These are phyloP conservation scores for Trypanosoma grayi DNA, from an alignment of 208 protist genomes.

Conservation along the genomic window DNA sequence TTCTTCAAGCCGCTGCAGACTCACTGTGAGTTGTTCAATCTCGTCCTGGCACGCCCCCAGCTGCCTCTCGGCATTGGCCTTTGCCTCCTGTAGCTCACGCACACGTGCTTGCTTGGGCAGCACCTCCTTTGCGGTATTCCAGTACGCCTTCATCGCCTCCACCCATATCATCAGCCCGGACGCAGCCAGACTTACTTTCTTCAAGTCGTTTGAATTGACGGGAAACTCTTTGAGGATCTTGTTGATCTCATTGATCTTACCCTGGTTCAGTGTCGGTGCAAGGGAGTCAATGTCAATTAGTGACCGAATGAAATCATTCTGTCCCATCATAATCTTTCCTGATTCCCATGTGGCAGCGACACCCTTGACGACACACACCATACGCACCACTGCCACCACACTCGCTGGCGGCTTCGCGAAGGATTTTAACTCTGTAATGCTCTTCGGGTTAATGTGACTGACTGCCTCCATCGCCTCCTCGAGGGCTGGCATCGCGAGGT, in stretches of 20 bases:
- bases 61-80: slow-evolving; percentile 88
- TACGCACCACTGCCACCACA: slow-evolving; percentile 95
- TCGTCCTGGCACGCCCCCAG: slow-evolving; percentile 85
- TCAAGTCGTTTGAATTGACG: slow-evolving; percentile 90
- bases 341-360: slow-evolving; percentile 88
- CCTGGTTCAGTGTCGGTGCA: slow-evolving; percentile 86
- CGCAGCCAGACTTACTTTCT: slow-evolving; percentile 91
- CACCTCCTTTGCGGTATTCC: slow-evolving; percentile 96
- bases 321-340: slow-evolving; percentile 92
- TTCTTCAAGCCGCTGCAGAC: slow-evolving; percentile 87
- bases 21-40: slow-evolving; percentile 91
- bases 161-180: slow-evolving; percentile 97
- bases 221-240: slow-evolving; percentile 90
- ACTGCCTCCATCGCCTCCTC: slow-evolving; percentile 96
- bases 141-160: slow-evolving; percentile 97
- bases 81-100: slow-evolving; percentile 89
- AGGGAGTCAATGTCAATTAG: slow-evolving; percentile 91
- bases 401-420: slow-evolving; percentile 95
- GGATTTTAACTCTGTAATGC: slow-evolving; percentile 97
- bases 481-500: slow-evolving; percentile 96
- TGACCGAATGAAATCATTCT: slow-evolving; percentile 89
- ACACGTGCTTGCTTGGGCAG: slow-evolving; percentile 96
- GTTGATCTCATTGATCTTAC: slow-evolving; percentile 95
- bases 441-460: slow-evolving; percentile 92
- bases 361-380: slow-evolving; percentile 93